Conservation (phyloP, 805 yeast species). For the Wickerhamomyces rabaulensis region DNA sequence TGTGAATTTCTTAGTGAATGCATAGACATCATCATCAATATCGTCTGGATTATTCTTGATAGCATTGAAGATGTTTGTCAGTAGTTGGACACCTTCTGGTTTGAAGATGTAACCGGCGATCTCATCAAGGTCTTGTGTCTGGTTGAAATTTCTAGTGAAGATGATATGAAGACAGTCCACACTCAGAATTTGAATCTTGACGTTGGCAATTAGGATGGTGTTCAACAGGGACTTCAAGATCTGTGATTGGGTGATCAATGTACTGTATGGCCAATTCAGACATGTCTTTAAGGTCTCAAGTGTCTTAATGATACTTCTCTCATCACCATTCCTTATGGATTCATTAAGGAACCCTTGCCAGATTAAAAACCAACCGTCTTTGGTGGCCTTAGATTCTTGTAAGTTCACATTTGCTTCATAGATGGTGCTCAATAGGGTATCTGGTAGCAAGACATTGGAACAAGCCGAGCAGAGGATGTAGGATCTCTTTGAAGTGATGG, state of each 20-base stretch:
- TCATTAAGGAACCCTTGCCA: conserved; percentile 61
- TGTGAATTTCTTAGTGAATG: conserved; percentile 81
- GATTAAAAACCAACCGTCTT: conserved; percentile 80
- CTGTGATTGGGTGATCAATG: conserved; percentile 61
- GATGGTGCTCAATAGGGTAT: conserved; percentile 50
- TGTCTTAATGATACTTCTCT: conserved; percentile 54
- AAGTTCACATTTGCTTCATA: conserved; percentile 66
- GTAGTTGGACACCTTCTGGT: conserved; percentile 65
- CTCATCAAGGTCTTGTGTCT: conserved; percentile 63
- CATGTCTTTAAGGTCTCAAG: conserved; percentile 85
- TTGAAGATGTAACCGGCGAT: conserved; percentile 77
- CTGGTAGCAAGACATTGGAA: conserved; percentile 77
- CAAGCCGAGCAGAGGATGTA: conserved; percentile 76
- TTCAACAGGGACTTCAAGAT: conserved; percentile 58
- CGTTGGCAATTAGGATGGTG: conserved; percentile 53
- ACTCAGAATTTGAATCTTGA: conserved; percentile 72
- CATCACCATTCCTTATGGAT: conserved; percentile 34
- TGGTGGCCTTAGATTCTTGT: conserved; percentile 57
- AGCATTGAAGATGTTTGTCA: conserved; percentile 56
- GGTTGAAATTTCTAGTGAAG: conserved; percentile 70
- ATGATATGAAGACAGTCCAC: conserved; percentile 88
- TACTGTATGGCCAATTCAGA: conserved; percentile 85
- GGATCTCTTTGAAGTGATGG: conserved; percentile 77
- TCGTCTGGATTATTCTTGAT: conserved; percentile 57
- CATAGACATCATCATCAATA: conserved; percentile 74